Evolutionary conservation across 2,329 filamentous ascomycete genomes (phyloP).

Genomic region (Diaporthe citrichinensis): DNA sequence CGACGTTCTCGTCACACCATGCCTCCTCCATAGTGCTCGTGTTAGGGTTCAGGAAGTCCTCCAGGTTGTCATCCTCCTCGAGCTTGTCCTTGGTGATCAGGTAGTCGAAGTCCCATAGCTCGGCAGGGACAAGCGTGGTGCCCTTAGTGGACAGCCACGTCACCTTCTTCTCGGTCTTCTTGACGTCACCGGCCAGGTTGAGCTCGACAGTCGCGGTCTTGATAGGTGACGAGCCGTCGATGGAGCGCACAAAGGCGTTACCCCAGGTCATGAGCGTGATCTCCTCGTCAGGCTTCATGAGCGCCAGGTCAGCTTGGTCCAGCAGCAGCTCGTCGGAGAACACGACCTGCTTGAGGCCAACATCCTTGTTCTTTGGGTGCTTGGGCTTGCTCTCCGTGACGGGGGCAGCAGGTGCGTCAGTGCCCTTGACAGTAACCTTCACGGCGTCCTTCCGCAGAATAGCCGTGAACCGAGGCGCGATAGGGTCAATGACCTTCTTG

Average conservation of each 20-base stretch:
- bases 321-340: conserved; percentile 83
- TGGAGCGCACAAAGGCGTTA: conserved; percentile 83
- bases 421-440: conserved; percentile 77
- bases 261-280: conserved; percentile 98
- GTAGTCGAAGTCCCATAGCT: conserved; percentile 95
- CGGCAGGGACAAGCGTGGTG: conserved; percentile 83
- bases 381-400: conserved; percentile 83
- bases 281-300: conserved; percentile 88
- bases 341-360: conserved; percentile 88
- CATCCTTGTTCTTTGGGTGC: conserved; percentile 88
- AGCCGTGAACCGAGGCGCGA: conserved; percentile 81
- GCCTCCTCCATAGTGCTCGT: conserved; percentile 83
- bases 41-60: conserved; percentile 83
- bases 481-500: conserved; percentile 86
- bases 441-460: conserved; percentile 80
- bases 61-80: conserved; percentile 87
- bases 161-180: conserved; percentile 96
- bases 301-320: conserved; percentile 88
- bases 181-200: conserved; percentile 93
- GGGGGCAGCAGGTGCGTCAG: conserved; percentile 74
- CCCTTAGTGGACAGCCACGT: conserved; percentile 88
- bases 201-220: conserved; percentile 84
- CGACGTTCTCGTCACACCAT: conserved; percentile 85
- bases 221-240: conserved; percentile 72
- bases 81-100: conserved; percentile 96